Base-by-base conservation (phyloP, 495 filamentous ascomycete species). In the Pyronema omphalodes region DNA sequence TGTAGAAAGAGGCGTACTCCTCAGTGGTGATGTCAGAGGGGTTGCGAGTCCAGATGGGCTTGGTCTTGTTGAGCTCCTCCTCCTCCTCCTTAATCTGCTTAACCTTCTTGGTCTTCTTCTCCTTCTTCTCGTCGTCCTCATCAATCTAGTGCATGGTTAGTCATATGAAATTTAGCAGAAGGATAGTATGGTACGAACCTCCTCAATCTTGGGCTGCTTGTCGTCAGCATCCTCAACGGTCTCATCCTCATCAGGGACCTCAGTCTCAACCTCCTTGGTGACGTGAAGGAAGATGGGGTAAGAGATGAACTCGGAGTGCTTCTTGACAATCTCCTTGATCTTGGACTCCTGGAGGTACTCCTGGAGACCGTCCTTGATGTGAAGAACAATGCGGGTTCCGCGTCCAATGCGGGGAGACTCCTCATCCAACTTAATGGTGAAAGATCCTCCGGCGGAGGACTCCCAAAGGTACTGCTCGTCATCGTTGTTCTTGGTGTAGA, bases 241-340 rank as follows among this genome's bases (percentile, higher is more conserved):
- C 41, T 83, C 89, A 49, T 95, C 88, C 76, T 95, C 93, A 70
- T 95, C 93, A 55, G 88, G 88, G 58, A 96, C 87, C 75, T 98
- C 91, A 66, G 76, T 94, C 86, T 98, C 91, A 65, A 82, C 89
- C 83, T 96, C 93, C 80, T 98, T 98, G 68, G 83, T 71, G 67
- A 96, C 86, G 72, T 98, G 91, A 56, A 98, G 91, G 78, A 94
- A 98, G 79, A 98, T 98, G 62, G 91, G 91, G 80, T 98, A 98
- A 51, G 93, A 96, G 78, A 98, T 98, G 82, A 98, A 98, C 77
- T 98, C 91, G 70, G 91, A 96, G 83, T 98, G 91, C 84, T 98
- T 98, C 86, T 95, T 95, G 74, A 98, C 86, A 59, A 98, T 88
- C 79, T 98, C 91, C 84, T 98, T 98, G 77, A 98, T 86, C 78